Conservation (phyloP, 1,284 basidiomycete species). For the Porodaedalea pini region DNA sequence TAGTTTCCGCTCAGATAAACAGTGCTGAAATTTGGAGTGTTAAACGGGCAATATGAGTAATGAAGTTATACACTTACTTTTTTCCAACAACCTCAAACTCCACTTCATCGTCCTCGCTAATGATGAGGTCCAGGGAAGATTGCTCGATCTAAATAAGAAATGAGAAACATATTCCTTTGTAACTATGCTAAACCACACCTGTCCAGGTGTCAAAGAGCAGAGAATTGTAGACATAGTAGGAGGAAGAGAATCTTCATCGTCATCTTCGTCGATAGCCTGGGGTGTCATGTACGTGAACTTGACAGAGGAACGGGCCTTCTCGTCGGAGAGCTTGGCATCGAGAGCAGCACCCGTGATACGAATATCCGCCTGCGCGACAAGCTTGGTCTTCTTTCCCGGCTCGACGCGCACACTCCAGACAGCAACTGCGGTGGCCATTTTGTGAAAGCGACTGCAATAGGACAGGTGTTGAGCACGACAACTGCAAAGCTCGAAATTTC, state of each 20-base stretch:
- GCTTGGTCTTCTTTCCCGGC: conserved; percentile 59
- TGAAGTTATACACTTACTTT: conserved; percentile 53
- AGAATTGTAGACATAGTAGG: conserved; percentile 48
- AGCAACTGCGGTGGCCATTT: conserved; percentile 58
- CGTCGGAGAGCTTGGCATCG: conserved; percentile 66
- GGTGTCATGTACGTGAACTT: conserved; percentile 64
- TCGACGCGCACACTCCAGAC: conserved; percentile 56
- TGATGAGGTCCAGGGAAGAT: conserved; percentile 68
- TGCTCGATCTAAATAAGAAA: conserved; percentile 67
- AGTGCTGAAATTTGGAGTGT: conserved; percentile 44
- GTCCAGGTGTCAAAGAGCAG: conserved; percentile 70
- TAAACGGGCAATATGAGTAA: background rate
- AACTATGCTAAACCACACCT: conserved; percentile 40
- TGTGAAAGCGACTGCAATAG: conserved; percentile 20
- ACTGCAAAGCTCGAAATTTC: conserved; percentile 24
- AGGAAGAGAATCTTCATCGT: conserved; percentile 44
- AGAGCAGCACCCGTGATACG: conserved; percentile 83
- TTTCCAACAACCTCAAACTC: conserved; percentile 77
- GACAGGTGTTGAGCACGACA: conserved; percentile 14
- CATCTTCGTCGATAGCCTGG: conserved; percentile 49
- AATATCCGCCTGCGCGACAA: conserved; percentile 70
- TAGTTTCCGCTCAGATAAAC: conserved; percentile 91
- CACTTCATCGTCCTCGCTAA: conserved; percentile 70
- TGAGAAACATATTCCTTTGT: background rate
- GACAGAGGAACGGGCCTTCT: conserved; percentile 68